A percentile compares a stretch with the other conserved stretches of the same genome.
phyloP scores from a whole-genome alignment of 78 protist genomes.

The Anaeramoeba ignava region DNA sequence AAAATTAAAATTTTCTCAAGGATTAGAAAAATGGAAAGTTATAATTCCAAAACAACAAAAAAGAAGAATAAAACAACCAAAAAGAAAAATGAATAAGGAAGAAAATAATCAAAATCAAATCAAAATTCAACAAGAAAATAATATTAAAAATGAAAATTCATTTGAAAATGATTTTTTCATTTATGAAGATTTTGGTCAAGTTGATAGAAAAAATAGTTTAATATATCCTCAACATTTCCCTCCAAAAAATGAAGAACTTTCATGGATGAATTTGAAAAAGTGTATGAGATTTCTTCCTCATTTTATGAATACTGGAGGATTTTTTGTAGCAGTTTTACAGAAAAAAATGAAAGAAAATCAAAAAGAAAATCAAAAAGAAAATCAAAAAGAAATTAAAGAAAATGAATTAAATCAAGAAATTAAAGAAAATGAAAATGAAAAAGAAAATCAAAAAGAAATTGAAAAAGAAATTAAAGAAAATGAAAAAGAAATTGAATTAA shows the following conservation, averaged over 20 bases:
- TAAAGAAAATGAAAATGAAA: no score
- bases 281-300: conserved; percentile 86
- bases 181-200: no score
- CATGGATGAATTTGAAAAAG: background rate
- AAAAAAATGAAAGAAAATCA: background rate
- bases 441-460: no score
- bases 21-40: background rate
- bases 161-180: no score
- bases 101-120: no score
- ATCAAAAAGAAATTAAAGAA: background rate
- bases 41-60: conserved; percentile 3
- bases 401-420: no score
- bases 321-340: conserved; percentile 80
- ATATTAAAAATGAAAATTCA: no score
- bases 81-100: background rate
- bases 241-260: background rate
- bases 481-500: no score
- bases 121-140: no score
- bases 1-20: background rate
- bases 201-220: no score
- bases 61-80: background rate
- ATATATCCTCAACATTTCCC: no score
- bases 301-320: conserved; percentile 84
- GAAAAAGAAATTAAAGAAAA: no score
- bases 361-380: background rate